Evolutionary conservation across 495 filamentous ascomycete genomes (phyloP).

Genomic region (Aspergillus asperescens): DNA sequence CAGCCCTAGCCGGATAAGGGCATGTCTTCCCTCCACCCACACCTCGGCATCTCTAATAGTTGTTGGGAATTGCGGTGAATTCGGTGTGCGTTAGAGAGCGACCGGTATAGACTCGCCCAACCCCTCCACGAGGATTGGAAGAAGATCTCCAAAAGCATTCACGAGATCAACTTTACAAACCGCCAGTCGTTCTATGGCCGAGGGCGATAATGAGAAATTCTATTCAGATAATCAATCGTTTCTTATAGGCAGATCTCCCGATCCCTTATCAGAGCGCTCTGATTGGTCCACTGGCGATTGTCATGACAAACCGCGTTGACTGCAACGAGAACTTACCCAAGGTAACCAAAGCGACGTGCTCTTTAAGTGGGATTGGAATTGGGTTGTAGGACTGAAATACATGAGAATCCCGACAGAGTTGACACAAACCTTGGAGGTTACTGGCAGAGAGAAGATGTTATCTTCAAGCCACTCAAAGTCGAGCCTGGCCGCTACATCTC

Average conservation of each 20-base stretch:
- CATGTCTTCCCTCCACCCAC: too few relatives aligned
- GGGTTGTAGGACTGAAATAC: too few relatives aligned
- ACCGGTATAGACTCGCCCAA: too few relatives aligned
- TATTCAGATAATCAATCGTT: not conserved
- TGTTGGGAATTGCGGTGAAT: not conserved
- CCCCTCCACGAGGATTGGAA: too few relatives aligned
- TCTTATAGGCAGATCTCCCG: conserved; percentile 14
- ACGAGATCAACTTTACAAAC: not conserved
- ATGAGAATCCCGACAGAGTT: too few relatives aligned
- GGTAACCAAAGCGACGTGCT: too few relatives aligned
- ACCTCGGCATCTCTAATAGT: not conserved
- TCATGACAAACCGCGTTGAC: conserved; percentile 41
- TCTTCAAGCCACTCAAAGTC: not conserved
- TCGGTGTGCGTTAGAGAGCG: too few relatives aligned
- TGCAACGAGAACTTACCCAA: conserved; percentile 20
- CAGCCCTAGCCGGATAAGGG: too few relatives aligned
- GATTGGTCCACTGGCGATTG: conserved; percentile 23
- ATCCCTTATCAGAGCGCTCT: conserved; percentile 29
- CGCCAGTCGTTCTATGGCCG: not conserved
- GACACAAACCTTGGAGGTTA: too few relatives aligned
- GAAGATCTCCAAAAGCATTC: conserved; percentile 1
- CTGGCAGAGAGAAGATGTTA: too few relatives aligned
- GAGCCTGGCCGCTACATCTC: too few relatives aligned
- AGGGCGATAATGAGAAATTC: not conserved
- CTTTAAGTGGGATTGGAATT: too few relatives aligned